These are phyloP conservation scores for Casaregolazyma lundiana DNA, from an alignment of 1,139 yeast genomes.

Conservation along the genomic window DNA sequence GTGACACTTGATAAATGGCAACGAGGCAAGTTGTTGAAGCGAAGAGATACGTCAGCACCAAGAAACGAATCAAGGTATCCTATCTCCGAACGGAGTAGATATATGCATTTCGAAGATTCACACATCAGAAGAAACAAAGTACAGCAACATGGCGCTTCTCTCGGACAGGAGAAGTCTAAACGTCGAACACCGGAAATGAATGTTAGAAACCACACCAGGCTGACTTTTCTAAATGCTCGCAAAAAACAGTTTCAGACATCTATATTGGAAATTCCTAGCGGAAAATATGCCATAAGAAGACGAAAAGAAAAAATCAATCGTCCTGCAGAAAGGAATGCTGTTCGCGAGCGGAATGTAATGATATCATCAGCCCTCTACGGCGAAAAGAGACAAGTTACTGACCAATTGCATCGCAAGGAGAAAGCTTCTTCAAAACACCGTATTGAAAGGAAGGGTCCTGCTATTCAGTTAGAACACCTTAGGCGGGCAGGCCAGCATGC, in stretches of 20 bases:
- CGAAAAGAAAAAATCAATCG: neutral
- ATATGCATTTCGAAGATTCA: too few species aligned
- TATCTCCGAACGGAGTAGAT: too few species aligned
- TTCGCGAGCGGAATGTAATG: neutral
- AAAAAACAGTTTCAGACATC: constrained; percentile 12
- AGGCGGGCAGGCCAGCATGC: neutral
- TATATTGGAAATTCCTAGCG: constrained; percentile 13
- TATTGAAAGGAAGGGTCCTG: neutral
- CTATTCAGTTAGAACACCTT: neutral
- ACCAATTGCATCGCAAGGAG: neutral
- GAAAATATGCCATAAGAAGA: constrained; percentile 12
- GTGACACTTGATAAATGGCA: constrained; percentile 11
- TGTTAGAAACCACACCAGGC: constrained; percentile 4
- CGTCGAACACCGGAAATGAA: neutral
- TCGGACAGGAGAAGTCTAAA: neutral
- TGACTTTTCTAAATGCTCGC: constrained; percentile 7
- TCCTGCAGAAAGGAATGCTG: neutral
- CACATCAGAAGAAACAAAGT: neutral
- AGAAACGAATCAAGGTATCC: neutral
- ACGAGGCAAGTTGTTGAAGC: constrained; percentile 8
- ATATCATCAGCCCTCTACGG: neutral
- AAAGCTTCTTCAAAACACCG: neutral
- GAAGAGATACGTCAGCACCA: neutral
- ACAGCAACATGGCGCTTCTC: neutral
- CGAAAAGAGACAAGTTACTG: neutral